Evolutionary conservation across 345 rosid genomes (phyloP).

Genomic region (Melaleuca quinquenervia): DNA sequence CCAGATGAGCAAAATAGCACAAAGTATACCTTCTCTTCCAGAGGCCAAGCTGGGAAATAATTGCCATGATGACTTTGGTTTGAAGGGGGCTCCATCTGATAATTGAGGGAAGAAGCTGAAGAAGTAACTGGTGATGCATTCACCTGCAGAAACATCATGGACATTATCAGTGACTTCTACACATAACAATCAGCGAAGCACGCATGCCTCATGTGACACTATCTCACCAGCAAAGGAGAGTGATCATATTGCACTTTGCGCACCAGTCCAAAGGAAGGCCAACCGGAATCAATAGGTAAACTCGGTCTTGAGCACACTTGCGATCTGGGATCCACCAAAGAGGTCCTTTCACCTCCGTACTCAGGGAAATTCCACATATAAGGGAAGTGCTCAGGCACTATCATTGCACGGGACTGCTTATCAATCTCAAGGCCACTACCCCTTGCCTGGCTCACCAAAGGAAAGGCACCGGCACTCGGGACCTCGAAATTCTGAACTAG

Average conservation of each 20-base stretch:
- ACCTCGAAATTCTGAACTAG: not conserved
- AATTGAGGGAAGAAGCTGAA: constrained; percentile 15
- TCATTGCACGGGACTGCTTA: constrained; percentile 6
- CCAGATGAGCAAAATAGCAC: not conserved
- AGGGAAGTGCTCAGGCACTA: constrained; percentile 4
- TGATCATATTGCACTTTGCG: constrained; percentile 18
- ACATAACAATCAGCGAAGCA: not conserved
- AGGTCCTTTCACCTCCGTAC: constrained; percentile 8
- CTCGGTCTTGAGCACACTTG: not conserved
- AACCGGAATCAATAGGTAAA: constrained; percentile 18
- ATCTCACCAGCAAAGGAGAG: constrained; percentile 24
- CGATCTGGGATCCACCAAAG: constrained; percentile 18
- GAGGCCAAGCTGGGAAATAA: constrained; percentile 17
- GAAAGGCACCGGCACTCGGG: not conserved
- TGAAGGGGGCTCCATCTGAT: constrained; percentile 74
- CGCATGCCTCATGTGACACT: not conserved
- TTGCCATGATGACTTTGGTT: constrained; percentile 41
- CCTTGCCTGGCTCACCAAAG: constrained; percentile 4
- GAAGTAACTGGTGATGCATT: constrained; percentile 31
- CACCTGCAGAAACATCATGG: constrained; percentile 16
- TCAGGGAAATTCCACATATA: constrained; percentile 16
- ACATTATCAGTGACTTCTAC: not conserved
- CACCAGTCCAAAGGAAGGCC: constrained; percentile 22
- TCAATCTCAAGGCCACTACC: not conserved
- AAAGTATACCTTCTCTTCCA: constrained; percentile 31